Evolutionary conservation across 495 filamentous ascomycete genomes (phyloP).

Genomic region (Podospora tetraspora): DNA sequence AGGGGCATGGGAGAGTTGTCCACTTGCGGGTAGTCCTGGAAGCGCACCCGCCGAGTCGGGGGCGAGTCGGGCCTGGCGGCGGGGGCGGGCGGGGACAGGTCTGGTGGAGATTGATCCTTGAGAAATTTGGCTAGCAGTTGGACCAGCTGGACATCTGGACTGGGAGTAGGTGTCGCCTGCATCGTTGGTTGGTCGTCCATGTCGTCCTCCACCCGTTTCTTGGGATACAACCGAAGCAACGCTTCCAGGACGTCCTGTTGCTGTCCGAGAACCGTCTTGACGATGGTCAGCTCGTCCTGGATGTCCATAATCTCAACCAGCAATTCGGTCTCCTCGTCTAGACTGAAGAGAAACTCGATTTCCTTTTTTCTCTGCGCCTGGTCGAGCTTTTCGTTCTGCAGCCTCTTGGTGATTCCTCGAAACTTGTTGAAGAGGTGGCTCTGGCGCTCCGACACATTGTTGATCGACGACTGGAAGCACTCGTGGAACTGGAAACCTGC

Average conservation of each 20-base stretch:
- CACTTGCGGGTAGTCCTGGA: neutral
- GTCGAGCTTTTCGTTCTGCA: slow-evolving; percentile 15
- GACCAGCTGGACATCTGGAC: slow-evolving; percentile 12
- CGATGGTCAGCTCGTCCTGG: slow-evolving; percentile 21
- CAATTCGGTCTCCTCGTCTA: slow-evolving; percentile 17
- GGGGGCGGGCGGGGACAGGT: neutral
- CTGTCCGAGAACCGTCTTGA: slow-evolving; percentile 16
- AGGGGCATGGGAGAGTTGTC: neutral
- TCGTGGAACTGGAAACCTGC: slow-evolving; percentile 15
- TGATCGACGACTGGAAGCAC: slow-evolving; percentile 23
- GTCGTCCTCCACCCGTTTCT: slow-evolving; percentile 9
- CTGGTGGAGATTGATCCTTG: slow-evolving; percentile 7
- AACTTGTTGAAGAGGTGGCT: slow-evolving; percentile 14
- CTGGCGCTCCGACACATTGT: slow-evolving; percentile 17
- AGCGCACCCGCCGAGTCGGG: neutral
- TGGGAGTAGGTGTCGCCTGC: neutral
- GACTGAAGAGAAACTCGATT: slow-evolving; percentile 17
- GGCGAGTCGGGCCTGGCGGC: neutral
- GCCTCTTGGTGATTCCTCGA: slow-evolving; percentile 10
- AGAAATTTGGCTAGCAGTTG: slow-evolving; percentile 16
- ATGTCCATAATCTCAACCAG: slow-evolving; percentile 23
- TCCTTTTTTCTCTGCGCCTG: slow-evolving; percentile 12
- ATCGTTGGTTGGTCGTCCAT: slow-evolving; percentile 1
- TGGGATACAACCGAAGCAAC: slow-evolving; percentile 15
- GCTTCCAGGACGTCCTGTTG: slow-evolving; percentile 14